These are phyloP conservation scores for Podaxis carcinomalis DNA, from an alignment of 768 basidiomycete genomes.

Conservation along the genomic window DNA sequence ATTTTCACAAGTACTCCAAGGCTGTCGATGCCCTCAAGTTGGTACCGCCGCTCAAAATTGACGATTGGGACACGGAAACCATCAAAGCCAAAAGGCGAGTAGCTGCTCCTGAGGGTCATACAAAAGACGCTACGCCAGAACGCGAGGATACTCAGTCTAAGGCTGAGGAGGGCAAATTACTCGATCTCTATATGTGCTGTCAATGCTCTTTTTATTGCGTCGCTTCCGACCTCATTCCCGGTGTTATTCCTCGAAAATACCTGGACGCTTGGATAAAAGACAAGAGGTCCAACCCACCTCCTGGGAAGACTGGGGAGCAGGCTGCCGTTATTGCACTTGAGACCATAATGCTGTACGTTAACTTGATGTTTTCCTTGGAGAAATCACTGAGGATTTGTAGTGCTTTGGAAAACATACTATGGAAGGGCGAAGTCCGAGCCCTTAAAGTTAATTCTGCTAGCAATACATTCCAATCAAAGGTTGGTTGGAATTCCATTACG, in stretches of 20 bases:
- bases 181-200: constrained; percentile 82
- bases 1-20: constrained; percentile 72
- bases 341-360: constrained; percentile 61
- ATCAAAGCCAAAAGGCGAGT: constrained; percentile 50
- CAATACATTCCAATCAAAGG: constrained; percentile 51
- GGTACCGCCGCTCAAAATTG: constrained; percentile 52
- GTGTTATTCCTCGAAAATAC: constrained; percentile 59
- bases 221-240: constrained; percentile 66
- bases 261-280: constrained; percentile 63
- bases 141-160: constrained; percentile 32
- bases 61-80: constrained; percentile 54
- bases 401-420: constrained; percentile 71
- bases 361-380: constrained; percentile 6
- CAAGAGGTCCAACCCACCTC: constrained; percentile 52
- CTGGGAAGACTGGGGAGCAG: constrained; percentile 50
- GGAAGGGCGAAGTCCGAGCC: constrained; percentile 61
- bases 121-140: constrained; percentile 31
- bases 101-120: constrained; percentile 36
- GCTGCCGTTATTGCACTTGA: constrained; percentile 58
- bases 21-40: constrained; percentile 70
- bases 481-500: constrained; percentile 64
- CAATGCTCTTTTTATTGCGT: constrained; percentile 77
- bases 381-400: constrained; percentile 30
- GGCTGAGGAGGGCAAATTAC: constrained; percentile 43
- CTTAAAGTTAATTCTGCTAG: constrained; percentile 44